Evolutionary conservation across 1,284 basidiomycete genomes (phyloP).

Genomic region (Leccinum griseonigrum): DNA sequence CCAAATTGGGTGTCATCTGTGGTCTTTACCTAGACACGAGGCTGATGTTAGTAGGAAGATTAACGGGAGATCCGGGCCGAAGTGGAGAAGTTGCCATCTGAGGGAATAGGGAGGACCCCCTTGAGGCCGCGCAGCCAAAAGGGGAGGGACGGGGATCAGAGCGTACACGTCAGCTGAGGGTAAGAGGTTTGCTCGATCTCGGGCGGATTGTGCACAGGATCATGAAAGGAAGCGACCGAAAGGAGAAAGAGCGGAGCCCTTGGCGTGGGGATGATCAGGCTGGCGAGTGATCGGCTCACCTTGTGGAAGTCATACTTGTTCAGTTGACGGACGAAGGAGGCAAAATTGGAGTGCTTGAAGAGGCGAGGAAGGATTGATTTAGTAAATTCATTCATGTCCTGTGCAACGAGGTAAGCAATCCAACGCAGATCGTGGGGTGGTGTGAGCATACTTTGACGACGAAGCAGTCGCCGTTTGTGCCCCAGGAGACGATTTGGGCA

Average conservation of each 20-base stretch:
- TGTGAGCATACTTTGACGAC: conserved; percentile 71
- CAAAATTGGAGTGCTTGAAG: conserved; percentile 98
- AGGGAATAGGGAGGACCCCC: conserved; percentile 6
- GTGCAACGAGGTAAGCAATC: conserved; percentile 4
- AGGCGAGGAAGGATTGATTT: conserved; percentile 91
- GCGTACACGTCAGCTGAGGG: neutral
- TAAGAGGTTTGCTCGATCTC: conserved; percentile 16
- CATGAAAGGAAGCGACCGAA: conserved; percentile 6
- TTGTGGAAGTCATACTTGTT: conserved; percentile 99
- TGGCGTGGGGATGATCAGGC: neutral
- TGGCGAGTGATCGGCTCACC: conserved; percentile 40
- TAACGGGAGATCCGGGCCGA: conserved; percentile 7
- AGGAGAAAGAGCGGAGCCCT: neutral
- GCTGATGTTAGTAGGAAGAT: conserved; percentile 2
- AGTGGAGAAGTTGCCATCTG: neutral
- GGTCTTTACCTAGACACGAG: conserved; percentile 60
- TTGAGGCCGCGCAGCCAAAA: conserved; percentile 13
- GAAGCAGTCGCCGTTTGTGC: conserved; percentile 83
- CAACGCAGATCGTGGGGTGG: conserved; percentile 1
- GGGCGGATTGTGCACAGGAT: conserved; percentile 12
- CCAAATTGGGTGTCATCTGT: conserved; percentile 76
- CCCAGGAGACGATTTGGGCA: conserved; percentile 83
- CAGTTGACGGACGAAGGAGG: conserved; percentile 89
- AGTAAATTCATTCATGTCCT: conserved; percentile 98
- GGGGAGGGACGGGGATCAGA: conserved; percentile 12